Conservation (phyloP, 495 filamentous ascomycete genomes). For the Ascodesmis nigricans region DNA sequence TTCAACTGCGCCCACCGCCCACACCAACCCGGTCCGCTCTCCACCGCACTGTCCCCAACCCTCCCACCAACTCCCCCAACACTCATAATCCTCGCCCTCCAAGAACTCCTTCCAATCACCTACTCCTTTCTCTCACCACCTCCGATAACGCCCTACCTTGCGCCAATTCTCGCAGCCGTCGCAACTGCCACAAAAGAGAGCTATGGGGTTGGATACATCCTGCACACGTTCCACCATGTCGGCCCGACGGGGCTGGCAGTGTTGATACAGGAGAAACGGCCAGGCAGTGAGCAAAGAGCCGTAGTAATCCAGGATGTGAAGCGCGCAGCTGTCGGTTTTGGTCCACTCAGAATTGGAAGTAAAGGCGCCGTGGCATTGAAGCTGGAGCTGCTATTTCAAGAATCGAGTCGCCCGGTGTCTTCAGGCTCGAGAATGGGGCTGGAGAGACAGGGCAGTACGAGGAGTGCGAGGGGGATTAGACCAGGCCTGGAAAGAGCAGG, state of each 20-base stretch:
- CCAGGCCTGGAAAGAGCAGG: constrained; percentile 14
- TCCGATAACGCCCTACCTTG: constrained; percentile 53
- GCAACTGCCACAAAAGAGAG: constrained; percentile 34
- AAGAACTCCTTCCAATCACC: constrained; percentile 72
- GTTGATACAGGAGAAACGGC: constrained; percentile 29
- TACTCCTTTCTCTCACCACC: constrained; percentile 73
- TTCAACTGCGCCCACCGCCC: constrained; percentile 54
- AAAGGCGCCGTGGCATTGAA: constrained; percentile 76
- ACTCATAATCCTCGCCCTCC: constrained; percentile 53
- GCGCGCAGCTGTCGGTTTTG: constrained; percentile 57
- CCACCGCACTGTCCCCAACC: constrained; percentile 47
- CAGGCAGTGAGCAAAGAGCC: constrained; percentile 35
- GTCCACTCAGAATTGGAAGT: constrained; percentile 70
- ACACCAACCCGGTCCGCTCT: constrained; percentile 43
- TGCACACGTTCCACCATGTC: constrained; percentile 38
- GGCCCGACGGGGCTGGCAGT: constrained; percentile 81
- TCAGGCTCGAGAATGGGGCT: no score
- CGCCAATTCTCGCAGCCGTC: constrained; percentile 42
- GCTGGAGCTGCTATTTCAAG: constrained; percentile 28
- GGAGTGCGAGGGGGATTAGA: constrained; percentile 8
- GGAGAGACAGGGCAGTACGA: no score
- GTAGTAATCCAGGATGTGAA: constrained; percentile 36
- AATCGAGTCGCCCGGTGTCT: no score
- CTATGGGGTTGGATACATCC: constrained; percentile 26
- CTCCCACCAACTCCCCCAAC: constrained; percentile 38